These are phyloP conservation scores for Rhodomyrtus tomentosa DNA, from an alignment of 345 rosid species.

Conservation along the genomic window DNA sequence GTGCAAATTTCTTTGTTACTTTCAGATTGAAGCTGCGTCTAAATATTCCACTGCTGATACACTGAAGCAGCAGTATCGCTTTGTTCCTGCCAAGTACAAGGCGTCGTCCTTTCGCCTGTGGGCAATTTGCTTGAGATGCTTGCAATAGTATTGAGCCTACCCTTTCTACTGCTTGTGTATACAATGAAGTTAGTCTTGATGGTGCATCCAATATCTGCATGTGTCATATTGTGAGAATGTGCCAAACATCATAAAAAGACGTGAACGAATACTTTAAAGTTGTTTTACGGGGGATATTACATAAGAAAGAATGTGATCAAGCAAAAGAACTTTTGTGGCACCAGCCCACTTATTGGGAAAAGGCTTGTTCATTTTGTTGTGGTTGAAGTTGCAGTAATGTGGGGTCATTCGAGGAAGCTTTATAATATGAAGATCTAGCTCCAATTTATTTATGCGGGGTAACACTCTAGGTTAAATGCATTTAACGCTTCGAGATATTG, in stretches of 20 bases:
- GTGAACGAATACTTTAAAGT: not conserved
- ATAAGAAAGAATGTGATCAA: not conserved
- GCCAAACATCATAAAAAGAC: not conserved
- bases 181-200: not conserved
- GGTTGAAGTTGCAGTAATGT: not conserved
- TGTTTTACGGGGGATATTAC: not conserved
- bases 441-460: not conserved
- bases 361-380: not conserved
- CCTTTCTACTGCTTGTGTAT: not conserved
- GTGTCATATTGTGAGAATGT: not conserved
- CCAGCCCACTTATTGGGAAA: not conserved
- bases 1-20: not conserved
- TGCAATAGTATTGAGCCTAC: not conserved
- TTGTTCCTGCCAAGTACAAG: constrained; percentile 81
- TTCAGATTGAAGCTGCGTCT: constrained; percentile 86
- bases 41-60: constrained; percentile 94
- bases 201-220: not conserved
- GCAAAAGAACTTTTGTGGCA: not conserved
- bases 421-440: not conserved
- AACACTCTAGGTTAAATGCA: not conserved
- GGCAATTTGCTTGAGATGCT: not conserved
- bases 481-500: not conserved
- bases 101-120: constrained; percentile 18
- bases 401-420: not conserved
- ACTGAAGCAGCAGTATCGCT: constrained; percentile 69